Evolutionary conservation across 2,329 filamentous ascomycete species (phyloP), one percentile per base, ranked within the genome.

Genomic region (Curvularia sp.): DNA sequence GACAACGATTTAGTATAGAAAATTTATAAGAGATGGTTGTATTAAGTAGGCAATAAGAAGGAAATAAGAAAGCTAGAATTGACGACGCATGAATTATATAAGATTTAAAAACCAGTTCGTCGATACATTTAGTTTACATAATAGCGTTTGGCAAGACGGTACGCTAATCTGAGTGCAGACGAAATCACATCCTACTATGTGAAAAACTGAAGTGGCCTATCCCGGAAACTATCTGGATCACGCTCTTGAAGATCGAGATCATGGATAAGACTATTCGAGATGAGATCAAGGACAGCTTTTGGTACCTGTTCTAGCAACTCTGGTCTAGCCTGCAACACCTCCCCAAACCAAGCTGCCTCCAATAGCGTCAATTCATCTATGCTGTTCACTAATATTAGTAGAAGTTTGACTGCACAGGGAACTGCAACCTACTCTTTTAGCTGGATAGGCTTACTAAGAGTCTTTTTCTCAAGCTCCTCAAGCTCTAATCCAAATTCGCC

Each of bases 351-450:
- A 42, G 8, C 9, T 27, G 42, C 58, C 54, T 60, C 42, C 1
- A 1, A 36, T 23, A 28, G 25, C 19, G 46, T 60, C 3, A 57
- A 25, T 39, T 15, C 6, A 30, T 62, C 60, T 49, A 62, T 55
- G 18, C 60, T 62, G n/a, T 55, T 51, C 8, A 27, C 25, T 47
- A 36, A 1, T 23, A 39, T 55, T 13, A 60, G 42, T 25, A 19
- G 19, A n/a, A n/a, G n/a, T n/a, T 23, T 39, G 0, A 47, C 15
- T 2, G 12, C 10, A 41, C 13, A 55, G 1, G 42, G n/a, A 23
- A 28, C 15, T 52, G 0, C 5, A 9, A 47, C 59, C 42, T 61
- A 61, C 59, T 61, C 55, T 61, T 53, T 61, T 1, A 56, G n/a
- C 21, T 53, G 0, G 30, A 61, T 59, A 2, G 59, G 49, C 18